Evolutionary conservation across 306 rosid genomes (phyloP).

Genomic region (Vigna trinervia): DNA sequence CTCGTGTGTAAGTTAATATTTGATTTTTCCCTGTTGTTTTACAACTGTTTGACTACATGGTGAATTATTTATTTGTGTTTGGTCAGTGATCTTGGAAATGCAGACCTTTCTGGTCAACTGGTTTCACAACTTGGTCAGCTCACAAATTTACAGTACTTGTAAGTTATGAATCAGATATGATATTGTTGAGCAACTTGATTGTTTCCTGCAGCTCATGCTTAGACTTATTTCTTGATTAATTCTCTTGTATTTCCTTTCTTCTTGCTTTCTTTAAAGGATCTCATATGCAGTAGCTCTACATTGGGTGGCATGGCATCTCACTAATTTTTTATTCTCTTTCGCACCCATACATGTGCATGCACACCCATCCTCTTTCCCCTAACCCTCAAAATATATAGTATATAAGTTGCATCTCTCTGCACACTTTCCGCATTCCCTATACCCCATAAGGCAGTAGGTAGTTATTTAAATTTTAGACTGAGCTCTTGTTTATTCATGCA

Average conservation of each 20-base stretch:
- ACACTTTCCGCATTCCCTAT: no score
- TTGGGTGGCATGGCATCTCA: not conserved
- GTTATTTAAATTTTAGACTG: constrained; percentile 4
- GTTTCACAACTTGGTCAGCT: constrained; percentile 84
- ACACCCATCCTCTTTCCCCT: not conserved
- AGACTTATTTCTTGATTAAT: not conserved
- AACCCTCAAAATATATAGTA: constrained; percentile 13
- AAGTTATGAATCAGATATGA: constrained; percentile 48
- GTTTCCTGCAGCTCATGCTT: constrained; percentile 4
- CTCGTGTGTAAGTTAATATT: constrained; percentile 84
- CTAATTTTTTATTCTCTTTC: not conserved
- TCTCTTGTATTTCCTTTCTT: constrained; percentile 3
- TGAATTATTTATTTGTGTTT: constrained; percentile 42
- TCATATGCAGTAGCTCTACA: constrained; percentile 1
- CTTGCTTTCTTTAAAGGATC: constrained; percentile 6
- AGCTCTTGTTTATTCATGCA: constrained; percentile 11
- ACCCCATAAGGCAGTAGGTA: no score
- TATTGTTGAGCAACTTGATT: constrained; percentile 27
- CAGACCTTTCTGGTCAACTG: constrained; percentile 80
- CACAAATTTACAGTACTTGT: constrained; percentile 85
- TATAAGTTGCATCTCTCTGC: not conserved
- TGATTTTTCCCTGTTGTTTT: constrained; percentile 33
- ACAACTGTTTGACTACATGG: not conserved
- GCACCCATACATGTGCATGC: not conserved
- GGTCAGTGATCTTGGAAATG: constrained; percentile 94